Evolutionary conservation across 1,284 basidiomycete species (phyloP).

Genomic region (Boletus smithii): DNA sequence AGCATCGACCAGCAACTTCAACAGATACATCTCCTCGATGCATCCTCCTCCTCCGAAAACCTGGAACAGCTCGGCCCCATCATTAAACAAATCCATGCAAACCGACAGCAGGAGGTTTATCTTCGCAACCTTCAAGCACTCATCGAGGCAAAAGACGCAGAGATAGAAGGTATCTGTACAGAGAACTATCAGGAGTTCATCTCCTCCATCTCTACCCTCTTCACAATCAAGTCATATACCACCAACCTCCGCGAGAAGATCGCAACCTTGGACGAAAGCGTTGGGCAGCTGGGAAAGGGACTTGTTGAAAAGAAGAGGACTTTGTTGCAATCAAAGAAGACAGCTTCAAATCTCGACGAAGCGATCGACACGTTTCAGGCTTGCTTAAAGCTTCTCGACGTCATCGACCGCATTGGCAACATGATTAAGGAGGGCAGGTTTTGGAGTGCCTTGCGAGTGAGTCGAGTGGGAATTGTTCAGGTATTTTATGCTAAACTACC

Average conservation of each 20-base stretch:
- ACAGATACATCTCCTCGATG: constrained; percentile 83
- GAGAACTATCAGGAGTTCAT: constrained; percentile 99
- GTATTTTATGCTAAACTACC: constrained; percentile 30
- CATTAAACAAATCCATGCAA: constrained; percentile 90
- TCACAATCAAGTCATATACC: constrained; percentile 90
- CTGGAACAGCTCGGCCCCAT: constrained; percentile 90
- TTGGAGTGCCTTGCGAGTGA: constrained; percentile 91
- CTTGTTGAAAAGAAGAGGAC: constrained; percentile 91
- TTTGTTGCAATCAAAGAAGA: constrained; percentile 86
- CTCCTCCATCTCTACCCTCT: constrained; percentile 90
- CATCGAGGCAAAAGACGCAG: constrained; percentile 89
- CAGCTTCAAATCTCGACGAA: constrained; percentile 91
- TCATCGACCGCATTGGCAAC: constrained; percentile 90
- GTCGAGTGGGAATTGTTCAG: constrained; percentile 40
- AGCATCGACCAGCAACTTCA: constrained; percentile 81
- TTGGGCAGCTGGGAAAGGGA: constrained; percentile 75
- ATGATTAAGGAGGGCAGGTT: constrained; percentile 93
- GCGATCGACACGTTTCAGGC: constrained; percentile 93
- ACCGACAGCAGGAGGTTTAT: constrained; percentile 88
- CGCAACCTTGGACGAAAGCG: constrained; percentile 63
- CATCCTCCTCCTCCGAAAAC: constrained; percentile 84
- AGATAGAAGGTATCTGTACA: constrained; percentile 94
- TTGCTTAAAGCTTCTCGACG: constrained; percentile 88
- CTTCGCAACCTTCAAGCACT: constrained; percentile 83
- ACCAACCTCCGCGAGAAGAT: constrained; percentile 80